Percentiles rank a stretch among this genome's conserved stretches.
Conservation (phyloP, 176 grass and related monocot species). For the Oryza meyeriana region DNA sequence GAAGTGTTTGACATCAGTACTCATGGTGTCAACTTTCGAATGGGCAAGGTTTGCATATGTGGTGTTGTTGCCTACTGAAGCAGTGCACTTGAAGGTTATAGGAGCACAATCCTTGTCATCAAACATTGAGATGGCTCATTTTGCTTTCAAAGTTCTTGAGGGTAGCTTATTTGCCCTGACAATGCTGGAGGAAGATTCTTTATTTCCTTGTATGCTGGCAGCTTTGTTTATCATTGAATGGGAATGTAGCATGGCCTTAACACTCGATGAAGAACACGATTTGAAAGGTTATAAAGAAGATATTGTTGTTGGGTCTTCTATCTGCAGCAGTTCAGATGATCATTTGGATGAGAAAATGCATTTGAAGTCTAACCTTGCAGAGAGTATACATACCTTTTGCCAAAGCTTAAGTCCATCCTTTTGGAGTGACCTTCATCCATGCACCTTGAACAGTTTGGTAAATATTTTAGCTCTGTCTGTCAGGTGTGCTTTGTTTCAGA, state of each 20-base stretch:
- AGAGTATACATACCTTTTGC: conserved; percentile 52
- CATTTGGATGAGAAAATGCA: conserved; percentile 32
- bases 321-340: conserved; percentile 14
- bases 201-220: conserved; percentile 64
- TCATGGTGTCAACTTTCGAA: conserved; percentile 51
- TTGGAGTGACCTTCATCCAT: conserved; percentile 51
- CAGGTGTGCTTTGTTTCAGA: conserved; percentile 69
- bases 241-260: conserved; percentile 69
- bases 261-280: conserved; percentile 32
- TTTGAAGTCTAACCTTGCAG: conserved; percentile 53
- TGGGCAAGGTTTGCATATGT: conserved; percentile 56
- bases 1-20: conserved; percentile 49
- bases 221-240: conserved; percentile 75
- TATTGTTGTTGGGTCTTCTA: conserved; percentile 10
- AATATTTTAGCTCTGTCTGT: conserved; percentile 74
- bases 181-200: conserved; percentile 47
- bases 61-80: conserved; percentile 39
- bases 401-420: conserved; percentile 58
- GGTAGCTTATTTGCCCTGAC: conserved; percentile 62
- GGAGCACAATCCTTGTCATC: conserved; percentile 33
- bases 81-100: conserved; percentile 32
- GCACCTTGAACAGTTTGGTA: conserved; percentile 49
- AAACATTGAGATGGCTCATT: conserved; percentile 48
- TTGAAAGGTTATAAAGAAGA: conserved; percentile 27
- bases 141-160: conserved; percentile 67